A percentile compares a stretch with the other conserved stretches of the same genome.
Evolutionary conservation across 1,284 basidiomycete genomes (phyloP).

Genomic region (Melanopsichium pennsylvanicum): DNA sequence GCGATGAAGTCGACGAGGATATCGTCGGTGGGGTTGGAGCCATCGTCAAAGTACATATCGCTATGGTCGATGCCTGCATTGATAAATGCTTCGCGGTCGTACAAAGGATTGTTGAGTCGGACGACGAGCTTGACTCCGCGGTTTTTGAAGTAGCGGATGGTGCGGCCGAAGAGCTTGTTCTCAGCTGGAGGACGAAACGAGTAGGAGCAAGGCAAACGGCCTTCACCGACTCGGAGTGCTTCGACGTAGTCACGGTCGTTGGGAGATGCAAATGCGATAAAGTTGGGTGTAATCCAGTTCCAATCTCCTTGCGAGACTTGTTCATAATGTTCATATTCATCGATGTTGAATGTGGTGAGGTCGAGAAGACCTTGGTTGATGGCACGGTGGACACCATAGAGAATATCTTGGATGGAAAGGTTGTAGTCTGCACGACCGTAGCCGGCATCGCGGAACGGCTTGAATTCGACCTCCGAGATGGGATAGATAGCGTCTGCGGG

Average conservation of each 20-base stretch:
- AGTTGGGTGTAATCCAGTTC: slow-evolving; percentile 79
- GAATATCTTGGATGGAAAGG: slow-evolving; percentile 82
- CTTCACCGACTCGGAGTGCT: slow-evolving; percentile 65
- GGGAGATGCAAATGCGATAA: slow-evolving; percentile 91
- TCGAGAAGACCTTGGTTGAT: slow-evolving; percentile 87
- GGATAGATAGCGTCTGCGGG: slow-evolving; percentile 95
- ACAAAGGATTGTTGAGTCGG: slow-evolving; percentile 91
- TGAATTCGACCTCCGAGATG: slow-evolving; percentile 74
- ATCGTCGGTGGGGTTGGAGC: slow-evolving; percentile 94
- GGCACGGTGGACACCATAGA: slow-evolving; percentile 95
- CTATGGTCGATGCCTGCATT: slow-evolving; percentile 87
- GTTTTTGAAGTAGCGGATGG: slow-evolving; percentile 88
- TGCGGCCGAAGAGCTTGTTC: slow-evolving; percentile 70
- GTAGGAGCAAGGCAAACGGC: slow-evolving; percentile 7
- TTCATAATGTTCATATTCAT: slow-evolving; percentile 88
- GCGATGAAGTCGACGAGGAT: slow-evolving; percentile 90
- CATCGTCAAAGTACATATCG: slow-evolving; percentile 91
- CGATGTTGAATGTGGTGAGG: slow-evolving; percentile 82
- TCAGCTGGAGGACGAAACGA: slow-evolving; percentile 14
- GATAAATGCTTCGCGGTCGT: slow-evolving; percentile 84
- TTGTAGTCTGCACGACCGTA: slow-evolving; percentile 91
- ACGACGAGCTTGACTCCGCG: slow-evolving; percentile 89
- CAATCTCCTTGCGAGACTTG: slow-evolving; percentile 77
- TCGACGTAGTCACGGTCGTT: slow-evolving; percentile 62
- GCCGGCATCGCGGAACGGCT: slow-evolving; percentile 92